Evolutionary conservation across 257 asterid genomes (phyloP).

Genomic region (Solanum piurae): DNA sequence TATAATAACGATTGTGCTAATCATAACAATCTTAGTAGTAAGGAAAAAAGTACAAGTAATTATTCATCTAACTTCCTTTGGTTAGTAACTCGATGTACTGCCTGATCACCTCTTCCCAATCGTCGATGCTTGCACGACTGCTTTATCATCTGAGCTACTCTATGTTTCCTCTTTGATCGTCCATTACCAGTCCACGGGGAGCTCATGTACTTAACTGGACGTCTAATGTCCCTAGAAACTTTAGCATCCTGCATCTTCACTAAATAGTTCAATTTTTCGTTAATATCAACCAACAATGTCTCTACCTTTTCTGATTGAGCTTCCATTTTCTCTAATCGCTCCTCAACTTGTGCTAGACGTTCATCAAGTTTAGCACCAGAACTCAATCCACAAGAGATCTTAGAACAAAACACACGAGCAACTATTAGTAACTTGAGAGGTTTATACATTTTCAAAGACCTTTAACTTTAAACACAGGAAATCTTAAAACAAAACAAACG

Average conservation of each 20-base stretch:
- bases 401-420: background rate
- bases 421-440: background rate
- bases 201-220: background rate
- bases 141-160: background rate
- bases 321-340: background rate
- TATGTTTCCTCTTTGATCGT: background rate
- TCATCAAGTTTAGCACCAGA: background rate
- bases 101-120: background rate
- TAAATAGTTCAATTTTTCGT: background rate
- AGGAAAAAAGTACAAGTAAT: background rate
- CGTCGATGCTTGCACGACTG: background rate
- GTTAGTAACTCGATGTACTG: background rate
- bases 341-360: background rate
- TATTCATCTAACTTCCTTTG: background rate
- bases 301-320: background rate
- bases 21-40: background rate
- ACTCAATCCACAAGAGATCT: background rate
- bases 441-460: background rate
- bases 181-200: background rate
- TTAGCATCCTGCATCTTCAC: background rate
- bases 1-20: background rate
- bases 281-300: background rate
- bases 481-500: background rate
- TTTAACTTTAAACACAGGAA: background rate
- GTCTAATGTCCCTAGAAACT: background rate